Evolutionary conservation across 129 eudicot genomes (phyloP).

Genomic region (Pittosporum tobira): DNA sequence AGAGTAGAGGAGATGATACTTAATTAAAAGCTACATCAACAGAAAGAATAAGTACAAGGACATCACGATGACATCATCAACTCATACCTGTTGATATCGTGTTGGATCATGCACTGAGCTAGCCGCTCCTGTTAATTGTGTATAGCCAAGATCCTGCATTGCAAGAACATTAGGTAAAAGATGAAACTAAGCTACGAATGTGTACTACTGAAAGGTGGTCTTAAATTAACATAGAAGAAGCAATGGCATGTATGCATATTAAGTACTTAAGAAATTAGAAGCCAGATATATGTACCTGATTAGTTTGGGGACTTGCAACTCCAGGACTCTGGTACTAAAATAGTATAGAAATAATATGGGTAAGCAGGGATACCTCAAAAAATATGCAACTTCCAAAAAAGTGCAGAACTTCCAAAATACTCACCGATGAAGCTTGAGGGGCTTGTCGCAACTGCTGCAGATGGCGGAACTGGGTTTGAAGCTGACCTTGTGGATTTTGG

Average conservation of each 20-base stretch:
- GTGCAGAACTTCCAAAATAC: slow-evolving; percentile 8
- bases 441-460: slow-evolving; percentile 57
- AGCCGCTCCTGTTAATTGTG: slow-evolving; percentile 41
- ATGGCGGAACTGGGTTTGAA: slow-evolving; percentile 48
- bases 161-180: background rate
- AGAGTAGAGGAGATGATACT: background rate
- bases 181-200: background rate
- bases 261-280: background rate
- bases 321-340: slow-evolving; percentile 67
- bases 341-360: slow-evolving; percentile 9
- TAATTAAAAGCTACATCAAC: background rate
- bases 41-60: background rate
- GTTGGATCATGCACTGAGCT: slow-evolving; percentile 47
- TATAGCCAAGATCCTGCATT: slow-evolving; percentile 46
- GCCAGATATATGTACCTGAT: slow-evolving; percentile 35
- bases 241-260: background rate
- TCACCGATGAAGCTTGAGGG: slow-evolving; percentile 52
- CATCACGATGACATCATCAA: background rate
- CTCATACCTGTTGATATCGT: slow-evolving; percentile 60
- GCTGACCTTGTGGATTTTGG: too few species aligned
- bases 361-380: background rate
- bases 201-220: background rate
- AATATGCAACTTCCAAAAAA: background rate
- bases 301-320: slow-evolving; percentile 39
- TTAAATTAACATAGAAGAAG: background rate